These are phyloP conservation scores for Quercus engelmannii DNA, from an alignment of 306 rosid species.

Conservation along the genomic window DNA sequence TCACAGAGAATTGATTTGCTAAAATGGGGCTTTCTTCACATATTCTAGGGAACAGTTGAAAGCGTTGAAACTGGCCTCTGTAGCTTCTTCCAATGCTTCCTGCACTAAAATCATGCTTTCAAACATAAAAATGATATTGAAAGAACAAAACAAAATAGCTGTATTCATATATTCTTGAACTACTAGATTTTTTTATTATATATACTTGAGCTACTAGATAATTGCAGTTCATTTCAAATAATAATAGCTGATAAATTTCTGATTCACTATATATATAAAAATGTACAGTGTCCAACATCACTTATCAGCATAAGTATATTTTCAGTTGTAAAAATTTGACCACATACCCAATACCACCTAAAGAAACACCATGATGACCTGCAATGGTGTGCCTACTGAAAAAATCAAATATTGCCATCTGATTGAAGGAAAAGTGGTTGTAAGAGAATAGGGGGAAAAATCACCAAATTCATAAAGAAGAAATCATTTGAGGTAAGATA, in stretches of 20 bases:
- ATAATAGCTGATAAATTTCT: not conserved
- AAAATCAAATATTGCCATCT: not conserved
- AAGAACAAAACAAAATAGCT: not conserved
- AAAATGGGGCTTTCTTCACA: slow-evolving; percentile 83
- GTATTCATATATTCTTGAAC: not conserved
- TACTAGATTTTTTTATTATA: not conserved
- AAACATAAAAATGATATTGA: not conserved
- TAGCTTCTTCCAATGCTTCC: slow-evolving; percentile 95
- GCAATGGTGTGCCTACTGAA: slow-evolving; percentile 38
- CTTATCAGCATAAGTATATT: not conserved
- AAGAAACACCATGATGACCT: slow-evolving; percentile 69
- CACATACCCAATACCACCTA: slow-evolving; percentile 91
- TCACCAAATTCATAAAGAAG: not conserved
- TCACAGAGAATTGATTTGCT: slow-evolving; percentile 92
- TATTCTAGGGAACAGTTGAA: slow-evolving; percentile 65
- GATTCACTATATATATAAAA: not conserved
- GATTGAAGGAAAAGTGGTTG: slow-evolving; percentile 48
- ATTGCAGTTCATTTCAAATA: not conserved
- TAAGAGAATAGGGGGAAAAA: slow-evolving; percentile 15
- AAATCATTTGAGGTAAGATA: not conserved
- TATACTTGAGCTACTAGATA: not conserved
- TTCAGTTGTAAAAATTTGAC: not conserved
- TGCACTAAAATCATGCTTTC: slow-evolving; percentile 40
- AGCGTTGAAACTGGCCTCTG: slow-evolving; percentile 86
- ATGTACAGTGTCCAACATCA: slow-evolving; percentile 5